These are phyloP conservation scores for Beauveria rudraprayagi DNA, from an alignment of 2,329 filamentous ascomycete species.

Conservation along the genomic window DNA sequence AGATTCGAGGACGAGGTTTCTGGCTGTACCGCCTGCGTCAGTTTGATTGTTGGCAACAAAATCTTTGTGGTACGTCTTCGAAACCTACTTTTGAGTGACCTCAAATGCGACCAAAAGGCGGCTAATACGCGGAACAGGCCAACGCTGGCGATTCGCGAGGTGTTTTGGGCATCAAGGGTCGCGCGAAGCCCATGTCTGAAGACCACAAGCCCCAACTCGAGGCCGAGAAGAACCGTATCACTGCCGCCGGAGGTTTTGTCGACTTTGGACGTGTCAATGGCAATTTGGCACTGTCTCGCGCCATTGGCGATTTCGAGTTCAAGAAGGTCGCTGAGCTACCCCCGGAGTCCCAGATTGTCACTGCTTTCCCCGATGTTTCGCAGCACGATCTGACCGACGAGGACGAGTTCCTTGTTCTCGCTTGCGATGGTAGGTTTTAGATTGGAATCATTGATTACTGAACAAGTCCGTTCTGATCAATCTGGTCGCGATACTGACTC, in stretches of 20 bases:
- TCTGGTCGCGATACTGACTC: constrained; percentile 13
- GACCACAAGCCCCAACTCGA: constrained; percentile 99
- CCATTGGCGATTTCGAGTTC: constrained; percentile 98
- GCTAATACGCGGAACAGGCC: constrained; percentile 48
- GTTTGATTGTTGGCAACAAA: constrained; percentile 80
- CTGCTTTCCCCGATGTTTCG: constrained; percentile 89
- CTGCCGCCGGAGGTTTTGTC: constrained; percentile 91
- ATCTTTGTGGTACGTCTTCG: constrained; percentile 80
- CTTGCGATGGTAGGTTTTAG: constrained; percentile 69
- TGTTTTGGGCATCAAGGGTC: constrained; percentile 91
- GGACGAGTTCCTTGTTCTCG: constrained; percentile 91
- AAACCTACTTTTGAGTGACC: neutral
- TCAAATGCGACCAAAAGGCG: neutral
- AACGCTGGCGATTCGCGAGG: constrained; percentile 95
- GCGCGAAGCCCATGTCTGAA: constrained; percentile 96
- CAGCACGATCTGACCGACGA: constrained; percentile 85
- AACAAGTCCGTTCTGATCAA: neutral
- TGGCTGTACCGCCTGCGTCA: constrained; percentile 91
- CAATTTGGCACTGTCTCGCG: constrained; percentile 90
- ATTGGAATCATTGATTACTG: neutral
- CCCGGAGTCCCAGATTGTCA: constrained; percentile 98
- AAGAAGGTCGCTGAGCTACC: constrained; percentile 97
- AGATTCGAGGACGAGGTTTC: constrained; percentile 97
- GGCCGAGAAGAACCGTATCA: constrained; percentile 93
- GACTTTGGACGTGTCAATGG: constrained; percentile 98